A percentile compares a stretch with the other conserved stretches of the same genome.
phyloP scores from a whole-genome alignment of 2,329 filamentous ascomycete species.

The Verticillium nonalfalfae region DNA sequence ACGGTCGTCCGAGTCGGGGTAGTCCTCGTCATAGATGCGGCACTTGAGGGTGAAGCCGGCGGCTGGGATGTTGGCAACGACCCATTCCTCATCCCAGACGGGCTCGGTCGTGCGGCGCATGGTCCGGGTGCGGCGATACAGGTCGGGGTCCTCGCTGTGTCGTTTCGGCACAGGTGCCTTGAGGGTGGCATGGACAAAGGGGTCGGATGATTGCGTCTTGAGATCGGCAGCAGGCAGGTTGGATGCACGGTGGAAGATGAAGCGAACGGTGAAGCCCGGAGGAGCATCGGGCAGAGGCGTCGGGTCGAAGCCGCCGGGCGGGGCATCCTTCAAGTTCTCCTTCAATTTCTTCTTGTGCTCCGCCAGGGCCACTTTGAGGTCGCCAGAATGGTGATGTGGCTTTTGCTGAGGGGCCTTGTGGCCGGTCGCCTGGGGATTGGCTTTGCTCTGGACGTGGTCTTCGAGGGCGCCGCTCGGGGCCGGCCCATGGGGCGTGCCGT shows the following conservation, averaged over 20 bases:
- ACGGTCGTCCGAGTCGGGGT: conserved; percentile 77
- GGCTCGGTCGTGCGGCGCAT: conserved; percentile 67
- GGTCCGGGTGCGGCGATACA: conserved; percentile 71
- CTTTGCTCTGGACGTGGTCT: not conserved
- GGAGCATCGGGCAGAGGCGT: conserved; percentile 71
- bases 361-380: conserved; percentile 25
- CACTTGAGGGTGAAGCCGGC: conserved; percentile 81
- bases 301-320: conserved; percentile 71
- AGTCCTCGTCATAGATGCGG: conserved; percentile 85
- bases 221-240: conserved; percentile 83
- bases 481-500: not conserved
- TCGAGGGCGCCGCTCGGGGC: not conserved
- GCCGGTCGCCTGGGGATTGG: not conserved
- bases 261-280: conserved; percentile 75
- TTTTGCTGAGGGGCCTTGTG: not conserved
- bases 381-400: conserved; percentile 13
- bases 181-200: conserved; percentile 74
- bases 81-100: conserved; percentile 79
- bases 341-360: conserved; percentile 30
- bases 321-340: conserved; percentile 35
- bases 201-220: conserved; percentile 71
- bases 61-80: conserved; percentile 78
- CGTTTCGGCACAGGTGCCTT: conserved; percentile 62
- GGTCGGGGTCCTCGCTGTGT: conserved; percentile 78
- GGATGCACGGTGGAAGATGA: conserved; percentile 74